A percentile compares a stretch with the other conserved stretches of the same genome.
Conservation (phyloP, 2,329 filamentous ascomycete genomes). For the Microcera coccophila region DNA sequence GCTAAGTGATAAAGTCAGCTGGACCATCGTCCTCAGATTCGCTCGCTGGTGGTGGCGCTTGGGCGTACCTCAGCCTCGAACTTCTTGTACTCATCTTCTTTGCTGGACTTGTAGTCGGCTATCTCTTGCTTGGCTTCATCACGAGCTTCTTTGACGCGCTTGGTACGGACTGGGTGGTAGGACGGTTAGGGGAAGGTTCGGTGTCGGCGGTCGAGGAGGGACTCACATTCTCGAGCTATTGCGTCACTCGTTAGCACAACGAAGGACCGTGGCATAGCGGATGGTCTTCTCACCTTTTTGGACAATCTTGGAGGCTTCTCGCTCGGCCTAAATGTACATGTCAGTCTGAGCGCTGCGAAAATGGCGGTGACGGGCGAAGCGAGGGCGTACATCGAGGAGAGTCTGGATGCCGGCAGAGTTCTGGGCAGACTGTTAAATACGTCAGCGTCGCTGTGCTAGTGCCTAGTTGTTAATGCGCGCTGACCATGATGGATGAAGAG, state of each 20-base stretch:
- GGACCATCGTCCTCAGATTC: background rate
- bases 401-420: constrained; percentile 98
- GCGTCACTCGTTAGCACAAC: constrained; percentile 26
- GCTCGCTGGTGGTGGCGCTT: background rate
- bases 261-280: constrained; percentile 14
- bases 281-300: constrained; percentile 69
- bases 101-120: constrained; percentile 81
- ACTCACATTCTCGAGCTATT: constrained; percentile 82
- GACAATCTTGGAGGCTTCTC: constrained; percentile 98
- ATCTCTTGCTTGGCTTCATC: constrained; percentile 98
- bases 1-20: no score
- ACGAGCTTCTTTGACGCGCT: constrained; percentile 93
- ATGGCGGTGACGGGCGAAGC: constrained; percentile 4
- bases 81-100: constrained; percentile 92
- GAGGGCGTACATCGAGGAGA: constrained; percentile 80
- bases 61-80: constrained; percentile 68
- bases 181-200: constrained; percentile 2
- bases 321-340: constrained; percentile 70
- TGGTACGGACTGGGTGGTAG: constrained; percentile 62
- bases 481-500: background rate
- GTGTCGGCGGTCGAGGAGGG: background rate
- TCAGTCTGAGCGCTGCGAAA: constrained; percentile 5
- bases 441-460: constrained; percentile 20
- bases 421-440: constrained; percentile 73
- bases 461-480: background rate